Evolutionary conservation across 73 alveolate species (phyloP).

Genomic region (Halteria grandinella): DNA sequence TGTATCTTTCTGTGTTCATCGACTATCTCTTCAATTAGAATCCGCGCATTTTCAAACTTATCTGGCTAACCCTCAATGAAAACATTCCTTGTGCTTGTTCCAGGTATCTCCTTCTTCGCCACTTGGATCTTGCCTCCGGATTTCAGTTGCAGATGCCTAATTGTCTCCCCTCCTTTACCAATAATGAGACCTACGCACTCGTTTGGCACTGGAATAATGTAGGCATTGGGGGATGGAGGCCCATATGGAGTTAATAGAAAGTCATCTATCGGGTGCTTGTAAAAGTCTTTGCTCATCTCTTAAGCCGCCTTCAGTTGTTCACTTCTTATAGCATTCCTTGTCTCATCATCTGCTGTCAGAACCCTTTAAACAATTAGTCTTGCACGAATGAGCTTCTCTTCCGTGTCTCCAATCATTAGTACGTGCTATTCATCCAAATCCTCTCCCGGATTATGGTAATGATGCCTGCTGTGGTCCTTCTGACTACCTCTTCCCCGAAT

Average conservation of each 20-base stretch:
- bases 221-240: conserved; percentile 86
- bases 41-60: conserved; percentile 81
- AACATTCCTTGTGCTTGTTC: conserved; percentile 88
- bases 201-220: conserved; percentile 82
- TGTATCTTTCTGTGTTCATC: conserved; percentile 86
- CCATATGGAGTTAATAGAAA: conserved; percentile 93
- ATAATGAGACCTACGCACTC: conserved; percentile 91
- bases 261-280: conserved; percentile 71
- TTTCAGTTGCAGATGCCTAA: conserved; percentile 71
- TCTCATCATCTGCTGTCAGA: conserved; percentile 89
- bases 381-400: conserved; percentile 85
- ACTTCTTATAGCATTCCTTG: conserved; percentile 82
- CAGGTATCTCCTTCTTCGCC: conserved; percentile 85
- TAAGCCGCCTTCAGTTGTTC: conserved; percentile 87
- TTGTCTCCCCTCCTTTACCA: conserved; percentile 90
- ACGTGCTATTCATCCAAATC: conserved; percentile 96
- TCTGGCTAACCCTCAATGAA: conserved; percentile 94
- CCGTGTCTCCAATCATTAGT: conserved; percentile 92
- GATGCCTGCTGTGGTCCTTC: conserved; percentile 83
- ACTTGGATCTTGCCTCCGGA: conserved; percentile 85
- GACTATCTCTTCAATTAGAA: conserved; percentile 82
- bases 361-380: conserved; percentile 81
- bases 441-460: too few relatives aligned
- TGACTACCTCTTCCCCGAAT: conserved; percentile 95
- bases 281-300: conserved; percentile 65